These are phyloP conservation scores for Bolboschoenoplectus hybrid DNA, from an alignment of 202 grass and related monocot species.

Conservation along the genomic window DNA sequence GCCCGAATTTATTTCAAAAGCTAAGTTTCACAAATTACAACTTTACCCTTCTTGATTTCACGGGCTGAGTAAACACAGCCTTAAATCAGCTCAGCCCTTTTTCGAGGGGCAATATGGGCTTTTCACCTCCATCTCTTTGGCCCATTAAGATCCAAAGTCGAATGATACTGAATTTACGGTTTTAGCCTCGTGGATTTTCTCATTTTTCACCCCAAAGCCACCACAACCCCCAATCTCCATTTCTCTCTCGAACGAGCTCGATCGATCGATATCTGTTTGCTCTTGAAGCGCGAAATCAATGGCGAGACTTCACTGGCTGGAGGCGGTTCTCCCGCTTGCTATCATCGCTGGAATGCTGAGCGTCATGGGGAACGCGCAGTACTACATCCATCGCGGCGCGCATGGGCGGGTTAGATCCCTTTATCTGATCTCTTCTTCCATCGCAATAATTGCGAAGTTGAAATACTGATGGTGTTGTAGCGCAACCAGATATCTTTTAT, in stretches of 20 bases:
- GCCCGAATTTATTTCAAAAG: neutral
- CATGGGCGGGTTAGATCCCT: conserved; percentile 70
- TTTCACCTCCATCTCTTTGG: neutral
- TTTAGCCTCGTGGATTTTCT: neutral
- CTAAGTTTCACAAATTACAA: neutral
- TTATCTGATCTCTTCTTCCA: neutral
- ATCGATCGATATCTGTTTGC: conserved; percentile 18
- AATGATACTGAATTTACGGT: neutral
- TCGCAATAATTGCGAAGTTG: neutral
- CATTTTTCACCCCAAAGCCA: neutral
- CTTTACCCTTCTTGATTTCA: neutral
- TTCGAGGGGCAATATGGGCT: neutral
- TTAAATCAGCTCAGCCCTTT: neutral
- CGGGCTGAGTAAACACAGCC: neutral
- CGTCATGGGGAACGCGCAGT: conserved; percentile 98
- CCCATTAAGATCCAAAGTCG: neutral
- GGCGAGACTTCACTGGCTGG: conserved; percentile 85
- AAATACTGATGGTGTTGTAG: neutral
- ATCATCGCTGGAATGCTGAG: conserved; percentile 95
- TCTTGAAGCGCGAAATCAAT: conserved; percentile 42
- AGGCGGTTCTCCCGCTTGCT: conserved; percentile 85
- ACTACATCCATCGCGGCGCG: conserved; percentile 89
- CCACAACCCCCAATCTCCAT: neutral
- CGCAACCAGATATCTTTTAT: too few species aligned
- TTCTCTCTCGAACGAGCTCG: conserved; percentile 1